Base-by-base conservation (phyloP, 2,329 filamentous ascomycete genomes). In the Trichoderma gracile region DNA sequence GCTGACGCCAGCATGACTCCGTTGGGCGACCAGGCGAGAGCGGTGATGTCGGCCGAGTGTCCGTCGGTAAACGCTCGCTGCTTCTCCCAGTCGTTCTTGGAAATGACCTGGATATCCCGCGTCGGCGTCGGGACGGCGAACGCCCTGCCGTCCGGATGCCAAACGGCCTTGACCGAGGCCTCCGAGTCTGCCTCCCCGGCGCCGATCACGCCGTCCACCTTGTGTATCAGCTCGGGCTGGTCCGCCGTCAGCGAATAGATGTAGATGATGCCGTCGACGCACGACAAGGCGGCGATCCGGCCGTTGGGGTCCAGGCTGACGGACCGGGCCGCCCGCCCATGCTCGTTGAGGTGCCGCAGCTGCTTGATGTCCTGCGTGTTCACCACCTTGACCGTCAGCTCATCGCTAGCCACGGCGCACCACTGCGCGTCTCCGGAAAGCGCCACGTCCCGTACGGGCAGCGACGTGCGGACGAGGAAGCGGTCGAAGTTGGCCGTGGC, bases 391-490 rank as follows among this genome's bases (percentile, higher is more conserved):
- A 98, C 92, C 1, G 89, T 90, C 65, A 97, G 81, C 76, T 99
- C 95, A 75, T 98, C 96, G 81, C 93, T 97, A n/a, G 93, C 93
- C 27, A 98, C 92, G 33, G 95, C 95, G 68, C 89, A 91, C 93
- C 93, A 98, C 71, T 91, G 85, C 0, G 86, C 84, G 74, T 98
- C 91, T 2, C 87, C 85, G 2, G 92, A 93, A 15, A 99, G 80
- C 4, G 91, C 88, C 60, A 99, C 82, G 75, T 97, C 93, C 72
- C 95, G 86, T 38, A 97, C 86, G 0, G 95, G 92, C 3, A 97
- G 80, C n/a, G 92, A 89, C 65, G 89, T 91, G 68, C 95, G 88
- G 27, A 93, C 84, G 57, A 99, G 84, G 69, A 96, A 90, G 66
- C 89, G 88, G 67, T 96, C 91, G 78, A 96, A 92, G 30, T 81